Percentiles rank a stretch among this genome's conserved stretches.
phyloP scores from a whole-genome alignment of 257 asterid species.

The Misopates orontium region DNA sequence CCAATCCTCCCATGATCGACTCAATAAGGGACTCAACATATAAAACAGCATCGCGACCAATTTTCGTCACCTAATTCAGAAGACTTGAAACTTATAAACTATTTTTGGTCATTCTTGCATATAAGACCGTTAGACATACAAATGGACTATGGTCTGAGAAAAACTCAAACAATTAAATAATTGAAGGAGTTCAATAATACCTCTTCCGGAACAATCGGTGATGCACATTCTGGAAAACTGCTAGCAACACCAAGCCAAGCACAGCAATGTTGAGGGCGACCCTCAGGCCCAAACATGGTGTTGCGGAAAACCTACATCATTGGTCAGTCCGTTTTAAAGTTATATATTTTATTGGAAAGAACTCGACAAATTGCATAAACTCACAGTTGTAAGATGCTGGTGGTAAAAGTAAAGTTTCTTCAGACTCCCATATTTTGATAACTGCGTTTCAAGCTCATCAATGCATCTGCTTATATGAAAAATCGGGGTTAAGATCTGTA shows the following conservation, averaged over 20 bases:
- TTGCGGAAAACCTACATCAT: constrained; percentile 78
- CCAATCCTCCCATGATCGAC: constrained; percentile 98
- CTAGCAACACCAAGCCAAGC: constrained; percentile 99
- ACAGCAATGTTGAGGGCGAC: constrained; percentile 99
- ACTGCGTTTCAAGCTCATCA: constrained; percentile 93
- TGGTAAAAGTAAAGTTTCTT: constrained; percentile 96
- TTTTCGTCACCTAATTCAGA: constrained; percentile 73
- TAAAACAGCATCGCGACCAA: constrained; percentile 92
- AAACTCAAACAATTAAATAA: constrained; percentile 24
- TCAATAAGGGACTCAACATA: constrained; percentile 97
- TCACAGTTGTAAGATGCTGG: constrained; percentile 94
- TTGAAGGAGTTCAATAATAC: constrained; percentile 41
- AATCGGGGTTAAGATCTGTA: constrained; percentile 24
- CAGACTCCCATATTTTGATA: constrained; percentile 87
- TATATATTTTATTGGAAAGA: constrained; percentile 15
- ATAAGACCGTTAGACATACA: constrained; percentile 20
- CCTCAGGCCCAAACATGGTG: constrained; percentile 99
- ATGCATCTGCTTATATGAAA: constrained; percentile 71
- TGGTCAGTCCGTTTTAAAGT: constrained; percentile 35
- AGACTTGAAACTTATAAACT: constrained; percentile 22
- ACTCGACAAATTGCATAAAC: constrained; percentile 30
- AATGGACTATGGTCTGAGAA: constrained; percentile 18
- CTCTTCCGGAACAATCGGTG: constrained; percentile 91
- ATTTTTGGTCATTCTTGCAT: constrained; percentile 28
- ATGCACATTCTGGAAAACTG: constrained; percentile 97